Evolutionary conservation across 805 yeast species (phyloP), one percentile per base, ranked within the genome.

Genomic region (Yarrowia keelungensis): DNA sequence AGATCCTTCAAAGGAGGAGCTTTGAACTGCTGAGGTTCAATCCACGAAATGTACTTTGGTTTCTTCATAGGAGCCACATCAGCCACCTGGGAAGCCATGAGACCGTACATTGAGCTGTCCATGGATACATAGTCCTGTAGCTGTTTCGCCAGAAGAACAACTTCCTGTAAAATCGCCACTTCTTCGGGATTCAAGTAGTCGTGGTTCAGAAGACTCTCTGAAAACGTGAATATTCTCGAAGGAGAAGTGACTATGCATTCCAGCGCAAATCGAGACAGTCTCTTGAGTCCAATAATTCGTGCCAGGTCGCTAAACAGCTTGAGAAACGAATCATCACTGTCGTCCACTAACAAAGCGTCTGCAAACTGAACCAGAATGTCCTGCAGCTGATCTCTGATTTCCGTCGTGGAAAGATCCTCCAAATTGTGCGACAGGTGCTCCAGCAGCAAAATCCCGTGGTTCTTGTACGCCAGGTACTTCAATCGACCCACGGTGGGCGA

Each of bases 401-500:
- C 81, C 7, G 77, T 76, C 45, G 68, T 71, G 5, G 62, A 71
- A 0, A 67, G 69, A 15, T 67, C 71, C 22, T 73, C 73, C 19
- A 72, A 67, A 19, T 74, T 74, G 8, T 72, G 66, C 12, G 77
- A 71, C 11, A 83, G 72, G 65, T 77, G 76, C 39, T 82, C 80
- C 36, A 90, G 82, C 70, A 87, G 84, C 41, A 91, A 82, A 73
- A 91, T 83, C 0, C 97, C 97, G 69, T 97, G 80, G 75, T 94
- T 95, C 72, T 97, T 84, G 75, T 87, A 87, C 0, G 89, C 89
- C 72, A 95, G 80, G 74, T 90, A 92, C 65, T 97, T 83, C 42
- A 95, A 80, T 11, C 87, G 84, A 72, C 89, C 87, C 32, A 93
- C 84, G 1, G 90, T 86, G 0, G 96, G 94, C 0, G 94, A 86